These are phyloP conservation scores for Phylloporus scabripes DNA, from an alignment of 768 basidiomycete species.

Conservation along the genomic window DNA sequence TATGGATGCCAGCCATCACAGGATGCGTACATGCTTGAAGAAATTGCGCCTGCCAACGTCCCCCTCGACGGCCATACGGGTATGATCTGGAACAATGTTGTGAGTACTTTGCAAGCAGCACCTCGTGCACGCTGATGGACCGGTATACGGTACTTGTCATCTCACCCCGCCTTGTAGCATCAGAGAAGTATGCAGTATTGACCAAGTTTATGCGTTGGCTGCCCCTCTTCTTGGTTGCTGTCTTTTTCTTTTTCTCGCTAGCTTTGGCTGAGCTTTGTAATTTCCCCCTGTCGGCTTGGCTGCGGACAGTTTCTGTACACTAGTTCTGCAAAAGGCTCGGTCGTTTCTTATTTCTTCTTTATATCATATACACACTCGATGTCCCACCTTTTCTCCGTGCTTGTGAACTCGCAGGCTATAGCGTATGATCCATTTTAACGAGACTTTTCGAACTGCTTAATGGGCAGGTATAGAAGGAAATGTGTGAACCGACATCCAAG, in stretches of 20 bases:
- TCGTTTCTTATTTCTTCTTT: slow-evolving; percentile 32
- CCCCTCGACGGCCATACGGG: slow-evolving; percentile 29
- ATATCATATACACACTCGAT: slow-evolving; percentile 26
- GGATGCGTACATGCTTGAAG: slow-evolving; percentile 66
- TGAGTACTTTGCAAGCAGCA: slow-evolving; percentile 31
- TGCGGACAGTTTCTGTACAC: slow-evolving; percentile 19
- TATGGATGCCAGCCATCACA: slow-evolving; percentile 52
- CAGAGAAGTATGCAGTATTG: slow-evolving; percentile 23
- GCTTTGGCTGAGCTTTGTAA: background rate
- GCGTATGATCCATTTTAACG: slow-evolving; percentile 17
- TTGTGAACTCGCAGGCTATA: slow-evolving; percentile 1
- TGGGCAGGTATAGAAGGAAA: no score
- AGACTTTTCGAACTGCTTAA: slow-evolving; percentile 6
- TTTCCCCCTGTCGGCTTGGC: slow-evolving; percentile 1
- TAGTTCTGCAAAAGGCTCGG: slow-evolving; percentile 12
- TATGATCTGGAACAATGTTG: slow-evolving; percentile 41
- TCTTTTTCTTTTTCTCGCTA: background rate
- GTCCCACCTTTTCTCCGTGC: background rate
- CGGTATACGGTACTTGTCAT: slow-evolving; percentile 3
- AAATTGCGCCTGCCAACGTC: slow-evolving; percentile 42
- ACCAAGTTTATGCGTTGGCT: slow-evolving; percentile 3
- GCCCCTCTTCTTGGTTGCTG: slow-evolving; percentile 2
- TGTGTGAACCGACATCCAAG: background rate
- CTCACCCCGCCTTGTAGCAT: slow-evolving; percentile 12
- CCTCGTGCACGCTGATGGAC: slow-evolving; percentile 31